Evolutionary conservation across 2,329 filamentous ascomycete genomes (phyloP), one percentile per base, ranked within the genome.

Genomic region (Fusarium coicis): DNA sequence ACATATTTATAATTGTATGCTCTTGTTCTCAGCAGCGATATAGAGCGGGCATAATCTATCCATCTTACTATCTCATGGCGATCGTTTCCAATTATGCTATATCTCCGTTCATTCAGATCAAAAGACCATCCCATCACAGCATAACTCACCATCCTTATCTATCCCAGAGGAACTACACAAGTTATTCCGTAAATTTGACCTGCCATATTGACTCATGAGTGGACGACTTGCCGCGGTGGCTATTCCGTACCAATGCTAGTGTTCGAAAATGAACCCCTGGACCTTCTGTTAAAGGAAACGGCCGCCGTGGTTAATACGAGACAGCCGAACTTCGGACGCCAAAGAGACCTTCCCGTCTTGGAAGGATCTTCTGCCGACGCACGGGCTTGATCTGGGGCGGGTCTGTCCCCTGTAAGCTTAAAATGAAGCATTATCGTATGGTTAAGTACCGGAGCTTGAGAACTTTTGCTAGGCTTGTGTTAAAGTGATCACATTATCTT

Each of bases 201-300:
- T 68, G 64, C 66, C 66, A 19, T 7, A 68, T 68, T 68, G 19
- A 52, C 37, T n/a, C 39, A 26, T 43, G 18, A 53, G 50, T 69
- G 49, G 50, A 57, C 28, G n/a, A 19, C 10, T 21, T 32, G 8
- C 34, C 32, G 32, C 56, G 34, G 64, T 37, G 28, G 7, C 32
- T 63, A 36, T 46, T 39, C 57, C 50, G 7, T 30, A 42, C 21
- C 18, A 8, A 32, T 11, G 16, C 52, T 68, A 68, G 65, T 68
- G 42, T 16, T 43, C 46, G 46, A 15, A 23, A 28, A 23, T 40
- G 21, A 10, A 55, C n/a, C 56, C 42, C 37, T 53, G 56, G 44
- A 68, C 65, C 65, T 68, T 68, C 65, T 46, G 11, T 62, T 42
- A 44, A 42, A 32, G 64, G 66, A 34, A 68, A 37, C 32, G 7